Evolutionary conservation across 1,139 yeast genomes (phyloP).

Genomic region (Kodamaea plutei): DNA sequence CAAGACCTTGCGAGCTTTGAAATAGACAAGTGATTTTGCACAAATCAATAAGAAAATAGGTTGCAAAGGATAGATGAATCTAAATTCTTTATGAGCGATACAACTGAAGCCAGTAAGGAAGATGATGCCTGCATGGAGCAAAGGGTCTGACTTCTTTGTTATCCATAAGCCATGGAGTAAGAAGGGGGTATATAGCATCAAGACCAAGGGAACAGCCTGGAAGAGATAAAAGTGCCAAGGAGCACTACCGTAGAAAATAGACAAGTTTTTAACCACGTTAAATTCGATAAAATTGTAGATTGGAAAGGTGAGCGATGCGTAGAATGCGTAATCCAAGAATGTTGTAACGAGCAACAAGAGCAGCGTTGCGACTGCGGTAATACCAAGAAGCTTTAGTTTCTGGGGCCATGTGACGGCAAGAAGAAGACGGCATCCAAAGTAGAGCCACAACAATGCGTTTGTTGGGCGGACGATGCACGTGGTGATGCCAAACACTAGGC

Average conservation of each 20-base stretch:
- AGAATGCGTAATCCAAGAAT: constrained; percentile 53
- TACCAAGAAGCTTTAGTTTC: constrained; percentile 11
- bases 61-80: constrained; percentile 84
- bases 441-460: constrained; percentile 69
- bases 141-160: constrained; percentile 7
- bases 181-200: constrained; percentile 66
- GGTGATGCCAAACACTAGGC: constrained; percentile 45
- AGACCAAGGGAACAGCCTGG: constrained; percentile 77
- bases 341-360: constrained; percentile 32
- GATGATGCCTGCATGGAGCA: constrained; percentile 27
- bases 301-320: constrained; percentile 59
- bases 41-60: constrained; percentile 54
- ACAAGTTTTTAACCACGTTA: constrained; percentile 67
- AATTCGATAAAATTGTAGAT: constrained; percentile 65
- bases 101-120: constrained; percentile 56
- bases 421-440: constrained; percentile 46
- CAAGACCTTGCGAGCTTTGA: constrained; percentile 1
- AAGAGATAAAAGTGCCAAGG: constrained; percentile 81
- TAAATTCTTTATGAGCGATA: constrained; percentile 81
- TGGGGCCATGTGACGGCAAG: constrained; percentile 8
- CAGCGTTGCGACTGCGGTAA: constrained; percentile 14
- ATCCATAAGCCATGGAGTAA: constrained; percentile 16
- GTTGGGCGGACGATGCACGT: constrained; percentile 80
- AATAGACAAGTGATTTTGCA: constrained; percentile 13
- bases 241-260: constrained; percentile 80